These are phyloP conservation scores for Penicillium arizonense DNA, from an alignment of 495 filamentous ascomycete genomes.

Conservation along the genomic window DNA sequence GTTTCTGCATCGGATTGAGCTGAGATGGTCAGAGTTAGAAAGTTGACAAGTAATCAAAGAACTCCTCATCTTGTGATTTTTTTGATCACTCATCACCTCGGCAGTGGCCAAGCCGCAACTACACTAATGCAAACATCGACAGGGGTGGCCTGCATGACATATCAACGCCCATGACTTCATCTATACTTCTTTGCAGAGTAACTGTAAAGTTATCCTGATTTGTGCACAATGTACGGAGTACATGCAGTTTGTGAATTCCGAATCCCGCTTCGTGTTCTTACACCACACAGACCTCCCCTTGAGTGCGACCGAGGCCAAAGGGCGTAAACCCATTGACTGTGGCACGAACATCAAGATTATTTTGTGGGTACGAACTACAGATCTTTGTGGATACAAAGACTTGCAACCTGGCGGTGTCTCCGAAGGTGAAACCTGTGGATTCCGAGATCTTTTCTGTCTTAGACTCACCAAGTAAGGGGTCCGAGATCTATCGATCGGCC, in stretches of 20 bases:
- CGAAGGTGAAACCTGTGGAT: no score
- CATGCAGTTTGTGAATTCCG: background rate
- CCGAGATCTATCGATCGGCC: conserved; percentile 1
- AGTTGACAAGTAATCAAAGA: conserved; percentile 2
- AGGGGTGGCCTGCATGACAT: no score
- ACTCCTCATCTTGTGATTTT: background rate
- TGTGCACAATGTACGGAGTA: no score
- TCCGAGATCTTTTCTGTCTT: background rate
- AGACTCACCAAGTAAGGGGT: conserved; percentile 1
- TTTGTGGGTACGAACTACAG: no score
- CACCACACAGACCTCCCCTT: background rate
- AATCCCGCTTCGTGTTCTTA: background rate
- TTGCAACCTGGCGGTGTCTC: no score
- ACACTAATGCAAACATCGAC: background rate
- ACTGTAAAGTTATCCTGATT: no score
- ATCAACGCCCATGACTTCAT: no score
- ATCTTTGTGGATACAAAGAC: no score
- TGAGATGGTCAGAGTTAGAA: no score
- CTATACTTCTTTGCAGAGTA: no score
- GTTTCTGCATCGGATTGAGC: background rate
- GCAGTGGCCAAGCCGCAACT: conserved; percentile 1
- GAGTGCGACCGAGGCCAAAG: background rate
- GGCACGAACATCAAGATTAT: no score
- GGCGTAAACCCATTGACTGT: background rate
- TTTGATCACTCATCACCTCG: conserved; percentile 3